These are phyloP conservation scores for Dendrobium catenatum DNA, from an alignment of 106 monocot genomes.

Conservation along the genomic window DNA sequence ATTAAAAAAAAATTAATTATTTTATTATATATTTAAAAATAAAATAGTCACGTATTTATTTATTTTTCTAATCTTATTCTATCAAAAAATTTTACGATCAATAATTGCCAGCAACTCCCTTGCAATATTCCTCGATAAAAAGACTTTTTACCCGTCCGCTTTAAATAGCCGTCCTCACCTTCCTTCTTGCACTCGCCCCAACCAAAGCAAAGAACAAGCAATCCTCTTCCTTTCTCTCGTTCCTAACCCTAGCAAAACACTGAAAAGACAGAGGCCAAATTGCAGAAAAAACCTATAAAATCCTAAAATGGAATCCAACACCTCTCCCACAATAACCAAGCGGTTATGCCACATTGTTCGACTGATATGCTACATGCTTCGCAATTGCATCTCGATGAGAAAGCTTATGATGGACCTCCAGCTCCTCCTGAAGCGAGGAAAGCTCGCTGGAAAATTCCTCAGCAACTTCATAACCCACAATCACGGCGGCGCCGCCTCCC, in stretches of 20 bases:
- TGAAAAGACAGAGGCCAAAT: background rate
- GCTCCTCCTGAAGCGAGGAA: constrained; percentile 49
- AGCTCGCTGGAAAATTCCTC: constrained; percentile 30
- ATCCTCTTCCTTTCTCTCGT: background rate
- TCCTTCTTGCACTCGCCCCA: background rate
- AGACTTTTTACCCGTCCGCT: background rate
- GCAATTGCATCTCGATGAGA: constrained; percentile 32
- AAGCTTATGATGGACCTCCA: constrained; percentile 41
- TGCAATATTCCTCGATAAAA: too few species aligned
- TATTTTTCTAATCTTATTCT: too few species aligned
- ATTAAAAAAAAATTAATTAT: too few species aligned
- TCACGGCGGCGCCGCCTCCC: background rate
- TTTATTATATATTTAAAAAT: too few species aligned
- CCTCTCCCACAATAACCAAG: constrained; percentile 9
- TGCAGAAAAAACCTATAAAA: background rate
- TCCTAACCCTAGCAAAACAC: background rate
- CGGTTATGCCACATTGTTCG: constrained; percentile 21
- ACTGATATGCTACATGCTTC: constrained; percentile 25
- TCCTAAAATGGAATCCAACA: constrained; percentile 8
- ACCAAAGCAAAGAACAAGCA: background rate
- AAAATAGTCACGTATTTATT: too few species aligned
- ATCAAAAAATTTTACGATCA: too few species aligned
- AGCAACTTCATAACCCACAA: constrained; percentile 16
- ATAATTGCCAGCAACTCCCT: too few species aligned
- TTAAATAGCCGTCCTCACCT: background rate